Evolutionary conservation across 1,284 basidiomycete species (phyloP).

Genomic region (Schizophyllum amplum): DNA sequence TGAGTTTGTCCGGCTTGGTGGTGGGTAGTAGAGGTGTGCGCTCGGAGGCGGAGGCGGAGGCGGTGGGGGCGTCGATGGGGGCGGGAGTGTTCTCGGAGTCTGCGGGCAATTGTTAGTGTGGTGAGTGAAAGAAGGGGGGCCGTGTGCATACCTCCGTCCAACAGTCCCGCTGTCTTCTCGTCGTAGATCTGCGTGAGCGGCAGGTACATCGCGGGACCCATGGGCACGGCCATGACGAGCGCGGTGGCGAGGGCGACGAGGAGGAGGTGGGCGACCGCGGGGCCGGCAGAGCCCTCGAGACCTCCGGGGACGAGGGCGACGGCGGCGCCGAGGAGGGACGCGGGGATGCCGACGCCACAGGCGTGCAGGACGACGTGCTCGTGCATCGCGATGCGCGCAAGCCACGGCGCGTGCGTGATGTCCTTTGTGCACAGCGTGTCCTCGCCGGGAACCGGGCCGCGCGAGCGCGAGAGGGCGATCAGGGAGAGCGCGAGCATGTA

Average conservation of each 20-base stretch:
- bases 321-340: background rate
- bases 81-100: no score
- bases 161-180: conserved; percentile 38
- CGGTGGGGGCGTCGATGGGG: no score
- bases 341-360: background rate
- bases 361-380: background rate
- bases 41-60: conserved; percentile 51
- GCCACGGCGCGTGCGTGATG: background rate
- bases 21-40: conserved; percentile 14
- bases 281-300: conserved; percentile 13
- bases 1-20: background rate
- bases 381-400: background rate
- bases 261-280: conserved; percentile 38
- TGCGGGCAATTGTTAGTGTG: conserved; percentile 42
- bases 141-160: background rate
- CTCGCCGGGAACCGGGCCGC: background rate
- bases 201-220: conserved; percentile 69
- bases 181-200: conserved; percentile 68
- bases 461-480: conserved; percentile 46
- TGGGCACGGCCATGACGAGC: conserved; percentile 48
- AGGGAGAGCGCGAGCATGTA: conserved; percentile 64
- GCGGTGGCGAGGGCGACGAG: conserved; percentile 43
- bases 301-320: background rate
- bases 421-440: background rate
- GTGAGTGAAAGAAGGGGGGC: conserved; percentile 20